Evolutionary conservation across 345 rosid species (phyloP).

Genomic region (Limnanthes douglasii): DNA sequence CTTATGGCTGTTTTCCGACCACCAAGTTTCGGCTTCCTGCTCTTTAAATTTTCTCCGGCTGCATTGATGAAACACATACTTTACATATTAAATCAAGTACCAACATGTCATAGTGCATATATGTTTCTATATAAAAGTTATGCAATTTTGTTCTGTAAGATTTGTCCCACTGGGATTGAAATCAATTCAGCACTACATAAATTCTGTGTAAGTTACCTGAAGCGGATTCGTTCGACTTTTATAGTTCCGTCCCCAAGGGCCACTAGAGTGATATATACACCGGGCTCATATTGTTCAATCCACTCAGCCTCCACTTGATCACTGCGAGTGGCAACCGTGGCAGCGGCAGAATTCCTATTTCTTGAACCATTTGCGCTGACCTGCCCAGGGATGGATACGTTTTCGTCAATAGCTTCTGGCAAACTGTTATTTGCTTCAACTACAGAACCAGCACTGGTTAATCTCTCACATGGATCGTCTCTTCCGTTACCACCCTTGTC

Average conservation of each 20-base stretch:
- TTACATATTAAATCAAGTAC: slow-evolving; percentile 1
- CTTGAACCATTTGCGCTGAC: slow-evolving; percentile 33
- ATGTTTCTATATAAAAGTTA: too few relatives aligned
- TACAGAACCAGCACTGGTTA: too few relatives aligned
- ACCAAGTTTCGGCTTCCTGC: slow-evolving; percentile 96
- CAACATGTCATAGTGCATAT: too few relatives aligned
- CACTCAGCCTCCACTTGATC: slow-evolving; percentile 80
- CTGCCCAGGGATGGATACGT: slow-evolving; percentile 30
- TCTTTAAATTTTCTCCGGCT: slow-evolving; percentile 91
- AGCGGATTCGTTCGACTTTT: slow-evolving; percentile 90
- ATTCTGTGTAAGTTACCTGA: slow-evolving; percentile 75
- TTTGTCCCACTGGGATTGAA: too few relatives aligned
- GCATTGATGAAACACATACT: slow-evolving; percentile 7
- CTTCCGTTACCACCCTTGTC: slow-evolving; percentile 25
- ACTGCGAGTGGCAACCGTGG: slow-evolving; percentile 14
- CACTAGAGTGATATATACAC: slow-evolving; percentile 87
- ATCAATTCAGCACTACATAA: too few relatives aligned
- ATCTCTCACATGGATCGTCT: too few relatives aligned
- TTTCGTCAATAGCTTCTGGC: slow-evolving; percentile 29
- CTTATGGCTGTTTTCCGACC: slow-evolving; percentile 91
- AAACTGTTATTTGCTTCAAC: slow-evolving; percentile 29
- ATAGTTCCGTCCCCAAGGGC: slow-evolving; percentile 84
- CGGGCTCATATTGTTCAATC: slow-evolving; percentile 94
- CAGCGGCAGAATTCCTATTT: slow-evolving; percentile 21
- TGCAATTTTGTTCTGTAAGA: too few relatives aligned